Evolutionary conservation across 2,329 filamentous ascomycete species (phyloP), one percentile per base, ranked within the genome.

Genomic region (Rosellinia necatrix): DNA sequence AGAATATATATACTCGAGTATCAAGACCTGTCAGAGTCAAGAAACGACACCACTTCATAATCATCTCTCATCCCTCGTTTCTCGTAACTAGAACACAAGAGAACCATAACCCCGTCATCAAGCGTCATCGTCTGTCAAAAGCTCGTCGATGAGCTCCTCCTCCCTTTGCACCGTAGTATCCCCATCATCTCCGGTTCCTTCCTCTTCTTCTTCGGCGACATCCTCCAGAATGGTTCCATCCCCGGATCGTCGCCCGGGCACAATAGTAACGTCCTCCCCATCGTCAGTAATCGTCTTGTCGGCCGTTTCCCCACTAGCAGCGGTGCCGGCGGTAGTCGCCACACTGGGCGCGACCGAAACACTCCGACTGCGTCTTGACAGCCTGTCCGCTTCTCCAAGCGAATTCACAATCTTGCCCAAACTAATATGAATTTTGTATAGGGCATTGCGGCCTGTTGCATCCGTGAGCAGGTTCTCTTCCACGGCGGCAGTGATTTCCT

Each of bases 391-490:
- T 30, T 66, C 81, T 53, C 81, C 80, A 3, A 87, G 76, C 27
- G 71, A 71, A 65, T 87, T 87, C 61, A 88, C 84, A 50, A 88
- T 87, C 74, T 88, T 88, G 64, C 85, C 85, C 1, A 89, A 73
- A 56, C 77, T 80, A 61, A 88, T 81, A 64, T 89, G 86, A 49
- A 89, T 81, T 71, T 89, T 89, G 75, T 84, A 87, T 12, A 89
- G 74, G 0, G 85, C 80, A 60, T 89, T 89, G 46, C 83, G 79
- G 62, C 80, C 82, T 19, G 81, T 83, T 12, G 81, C 83, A 71
- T 85, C 88, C 17, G 78, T 78, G 53, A 84, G 74, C 40, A 86
- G 72, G 44, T 81, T 82, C 40, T 79, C 79, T 34, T 90, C 85
- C 3, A 90, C 85, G 1, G 86, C 85, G 25, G 82, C 77, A 27